These are phyloP conservation scores for Moricandia arvensis DNA, from an alignment of 345 rosid species.

Conservation along the genomic window DNA sequence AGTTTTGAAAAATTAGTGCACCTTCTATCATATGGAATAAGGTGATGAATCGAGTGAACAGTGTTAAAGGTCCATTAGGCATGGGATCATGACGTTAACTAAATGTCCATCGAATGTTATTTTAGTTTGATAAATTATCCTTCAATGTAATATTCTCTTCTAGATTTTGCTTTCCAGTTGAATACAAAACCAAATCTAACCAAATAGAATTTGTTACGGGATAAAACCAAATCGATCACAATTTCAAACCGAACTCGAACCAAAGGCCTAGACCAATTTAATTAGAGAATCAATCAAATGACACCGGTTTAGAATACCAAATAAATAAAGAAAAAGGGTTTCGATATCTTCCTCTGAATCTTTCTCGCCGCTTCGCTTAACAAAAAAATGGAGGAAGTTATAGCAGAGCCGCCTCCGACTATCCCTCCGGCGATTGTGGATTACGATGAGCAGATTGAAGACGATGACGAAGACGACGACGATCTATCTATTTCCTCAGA, in stretches of 20 bases:
- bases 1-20: no score
- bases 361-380: slow-evolving; percentile 6
- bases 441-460: slow-evolving; percentile 28
- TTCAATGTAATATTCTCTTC: no score
- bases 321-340: neutral
- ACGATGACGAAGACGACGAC: slow-evolving; percentile 38
- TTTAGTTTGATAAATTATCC: no score
- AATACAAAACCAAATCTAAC: no score
- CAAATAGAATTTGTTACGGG: no score
- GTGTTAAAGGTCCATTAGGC: no score
- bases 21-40: no score
- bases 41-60: no score
- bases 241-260: neutral
- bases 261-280: neutral
- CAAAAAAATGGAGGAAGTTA: slow-evolving; percentile 21
- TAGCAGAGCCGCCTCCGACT: slow-evolving; percentile 13
- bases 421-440: slow-evolving; percentile 2
- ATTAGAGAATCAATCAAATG: neutral
- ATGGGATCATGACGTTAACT: no score
- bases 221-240: neutral
- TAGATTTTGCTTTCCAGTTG: no score
- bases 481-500: slow-evolving; percentile 58
- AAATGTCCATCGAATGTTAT: no score
- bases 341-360: neutral
- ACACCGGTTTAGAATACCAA: neutral